Evolutionary conservation across 495 filamentous ascomycete genomes (phyloP), one percentile per base, ranked within the genome.

Genomic region (Penicillium soppii): DNA sequence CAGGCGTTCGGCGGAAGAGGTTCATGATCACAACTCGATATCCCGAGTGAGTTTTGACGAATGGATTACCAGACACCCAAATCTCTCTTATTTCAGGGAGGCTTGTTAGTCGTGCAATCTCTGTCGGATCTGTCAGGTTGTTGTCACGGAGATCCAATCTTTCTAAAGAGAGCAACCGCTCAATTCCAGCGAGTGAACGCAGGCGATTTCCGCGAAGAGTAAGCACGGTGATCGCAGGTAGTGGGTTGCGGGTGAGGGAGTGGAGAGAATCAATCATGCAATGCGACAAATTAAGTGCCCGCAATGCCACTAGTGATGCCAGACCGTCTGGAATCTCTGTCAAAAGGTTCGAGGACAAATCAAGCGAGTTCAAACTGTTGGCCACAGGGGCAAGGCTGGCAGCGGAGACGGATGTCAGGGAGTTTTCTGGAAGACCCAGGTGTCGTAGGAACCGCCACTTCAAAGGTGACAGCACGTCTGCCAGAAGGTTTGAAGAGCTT

Each of bases 241-340:
- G 78, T 25, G 94, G 92, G 64, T 86, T 91, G 48, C 88, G 82
- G 2, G 84, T 83, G 15, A 98, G 74, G 4, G 92, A 96, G 57
- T 95, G 91, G 49, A 98, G 74, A 26, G 91, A 95, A 46, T 94
- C 90, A 42, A 98, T 96, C 92, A 97, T 96, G 78, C 94, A 97
- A 61, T 91, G 85, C 12, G 92, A 92, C 22, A 98, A 76, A 61
- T 98, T 97, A 39, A 98, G 71, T 20, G 94, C 91, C 39, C 90
- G 82, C 19, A 98, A 78, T 17, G 88, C 84, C 26, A 88, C 88
- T 39, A 98, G 73, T 12, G 81, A 85, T 30, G 91, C 84, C 27
- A 98, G 70, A 59, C 88, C 89, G 63, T 97, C 94, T 1, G 94
- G 94, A 38, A 97, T 86, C 59, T 96, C 89, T 0, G 83, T 83